Conservation (phyloP, 495 filamentous ascomycete genomes). For the Podospora pseudopauciseta region DNA sequence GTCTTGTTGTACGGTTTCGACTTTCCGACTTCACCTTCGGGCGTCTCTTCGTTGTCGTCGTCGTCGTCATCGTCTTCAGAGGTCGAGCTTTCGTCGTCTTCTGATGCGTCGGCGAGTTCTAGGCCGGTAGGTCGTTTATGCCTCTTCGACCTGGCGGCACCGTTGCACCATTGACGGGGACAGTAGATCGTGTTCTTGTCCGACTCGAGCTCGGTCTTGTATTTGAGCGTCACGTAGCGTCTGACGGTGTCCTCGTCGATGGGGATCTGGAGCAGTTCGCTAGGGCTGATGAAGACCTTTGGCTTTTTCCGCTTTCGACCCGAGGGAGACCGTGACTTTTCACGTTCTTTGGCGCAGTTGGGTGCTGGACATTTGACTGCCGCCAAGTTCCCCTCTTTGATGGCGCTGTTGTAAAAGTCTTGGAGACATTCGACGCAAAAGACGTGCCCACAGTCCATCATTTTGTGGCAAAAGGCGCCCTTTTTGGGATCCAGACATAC, state of each 20-base stretch:
- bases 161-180: slow-evolving; percentile 89
- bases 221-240: slow-evolving; percentile 83
- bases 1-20: slow-evolving; percentile 24
- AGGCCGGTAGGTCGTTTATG: slow-evolving; percentile 65
- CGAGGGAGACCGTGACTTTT: slow-evolving; percentile 27
- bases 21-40: slow-evolving; percentile 38
- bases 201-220: slow-evolving; percentile 85
- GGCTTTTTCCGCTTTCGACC: slow-evolving; percentile 40
- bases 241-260: slow-evolving; percentile 68
- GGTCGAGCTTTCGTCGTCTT: slow-evolving; percentile 31
- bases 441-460: slow-evolving; percentile 80
- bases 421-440: slow-evolving; percentile 83
- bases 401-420: slow-evolving; percentile 84
- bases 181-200: slow-evolving; percentile 94
- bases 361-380: slow-evolving; percentile 73
- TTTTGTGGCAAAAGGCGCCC: slow-evolving; percentile 70
- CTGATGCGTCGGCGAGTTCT: slow-evolving; percentile 44
- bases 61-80: slow-evolving; percentile 42
- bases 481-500: slow-evolving; percentile 95
- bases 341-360: slow-evolving; percentile 64
- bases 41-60: slow-evolving; percentile 37
- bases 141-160: slow-evolving; percentile 76
- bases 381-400: slow-evolving; percentile 76
- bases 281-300: slow-evolving; percentile 70
- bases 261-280: slow-evolving; percentile 84